phyloP scores from a whole-genome alignment of 2,329 filamentous ascomycete species.

The Teratosphaeriaceae sp. region DNA sequence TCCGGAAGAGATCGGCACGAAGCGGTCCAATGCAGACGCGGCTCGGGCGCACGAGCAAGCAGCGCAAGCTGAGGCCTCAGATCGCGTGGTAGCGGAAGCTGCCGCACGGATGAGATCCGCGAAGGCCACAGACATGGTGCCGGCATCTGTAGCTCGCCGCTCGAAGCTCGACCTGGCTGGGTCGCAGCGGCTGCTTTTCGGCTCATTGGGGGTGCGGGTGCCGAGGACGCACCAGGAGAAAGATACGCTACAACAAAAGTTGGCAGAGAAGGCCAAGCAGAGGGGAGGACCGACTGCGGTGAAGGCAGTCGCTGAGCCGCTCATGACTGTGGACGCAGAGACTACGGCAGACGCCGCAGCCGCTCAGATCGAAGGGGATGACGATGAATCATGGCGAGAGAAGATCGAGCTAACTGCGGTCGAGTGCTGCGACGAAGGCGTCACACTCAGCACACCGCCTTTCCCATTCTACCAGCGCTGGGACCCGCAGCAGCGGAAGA shows the following conservation, averaged over 20 bases:
- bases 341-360: constrained; percentile 5
- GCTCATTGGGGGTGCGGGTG: constrained; percentile 61
- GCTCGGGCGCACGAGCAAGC: background rate
- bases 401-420: constrained; percentile 72
- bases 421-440: constrained; percentile 69
- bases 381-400: constrained; percentile 61
- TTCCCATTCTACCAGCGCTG: constrained; percentile 83
- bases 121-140: constrained; percentile 8
- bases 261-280: constrained; percentile 29
- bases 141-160: constrained; percentile 26
- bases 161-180: constrained; percentile 52
- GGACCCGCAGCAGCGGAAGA: constrained; percentile 65
- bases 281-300: constrained; percentile 20
- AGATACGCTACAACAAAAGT: constrained; percentile 52
- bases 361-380: constrained; percentile 15
- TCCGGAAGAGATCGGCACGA: constrained; percentile 17
- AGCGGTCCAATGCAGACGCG: background rate
- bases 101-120: no score
- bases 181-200: constrained; percentile 62
- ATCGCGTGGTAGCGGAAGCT: background rate
- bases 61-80: background rate
- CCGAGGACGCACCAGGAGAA: constrained; percentile 65
- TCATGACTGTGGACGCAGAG: no score
- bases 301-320: background rate
- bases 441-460: constrained; percentile 67